These are phyloP conservation scores for Saccharomyces uvarum DNA, from an alignment of 1,139 yeast species.

Conservation along the genomic window DNA sequence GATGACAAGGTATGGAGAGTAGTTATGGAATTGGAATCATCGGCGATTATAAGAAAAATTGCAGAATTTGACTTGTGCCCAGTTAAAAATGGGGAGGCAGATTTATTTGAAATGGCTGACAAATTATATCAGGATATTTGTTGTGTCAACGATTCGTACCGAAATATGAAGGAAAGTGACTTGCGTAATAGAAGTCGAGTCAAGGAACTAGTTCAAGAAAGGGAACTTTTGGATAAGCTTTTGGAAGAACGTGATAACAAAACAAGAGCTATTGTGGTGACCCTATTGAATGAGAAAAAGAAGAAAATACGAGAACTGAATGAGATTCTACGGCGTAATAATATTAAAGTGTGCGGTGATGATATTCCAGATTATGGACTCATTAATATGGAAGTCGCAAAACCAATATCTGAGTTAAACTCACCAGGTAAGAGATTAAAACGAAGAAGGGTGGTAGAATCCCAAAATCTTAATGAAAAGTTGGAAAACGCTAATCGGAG, in stretches of 20 bases:
- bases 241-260: constrained; percentile 18
- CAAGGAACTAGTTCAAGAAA: constrained; percentile 9
- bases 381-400: constrained; percentile 16
- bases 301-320: constrained; percentile 18
- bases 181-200: constrained; percentile 4
- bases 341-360: constrained; percentile 3
- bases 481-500: not conserved
- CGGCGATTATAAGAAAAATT: constrained; percentile 16
- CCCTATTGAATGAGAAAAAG: constrained; percentile 25
- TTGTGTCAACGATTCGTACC: constrained; percentile 11
- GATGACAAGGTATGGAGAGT: constrained; percentile 13
- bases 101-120: constrained; percentile 20
- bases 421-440: constrained; percentile 25
- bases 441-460: not conserved
- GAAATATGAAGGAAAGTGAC: not conserved
- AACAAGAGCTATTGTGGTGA: constrained; percentile 17
- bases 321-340: not conserved
- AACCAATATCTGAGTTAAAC: constrained; percentile 17
- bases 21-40: constrained; percentile 16
- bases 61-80: constrained; percentile 15
- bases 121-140: constrained; percentile 12
- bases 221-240: constrained; percentile 10
- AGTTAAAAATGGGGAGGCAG: constrained; percentile 15
- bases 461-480: not conserved
- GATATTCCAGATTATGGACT: constrained; percentile 15